Evolutionary conservation across 2,329 filamentous ascomycete genomes (phyloP).

Genomic region (Calonectria fujianensis): DNA sequence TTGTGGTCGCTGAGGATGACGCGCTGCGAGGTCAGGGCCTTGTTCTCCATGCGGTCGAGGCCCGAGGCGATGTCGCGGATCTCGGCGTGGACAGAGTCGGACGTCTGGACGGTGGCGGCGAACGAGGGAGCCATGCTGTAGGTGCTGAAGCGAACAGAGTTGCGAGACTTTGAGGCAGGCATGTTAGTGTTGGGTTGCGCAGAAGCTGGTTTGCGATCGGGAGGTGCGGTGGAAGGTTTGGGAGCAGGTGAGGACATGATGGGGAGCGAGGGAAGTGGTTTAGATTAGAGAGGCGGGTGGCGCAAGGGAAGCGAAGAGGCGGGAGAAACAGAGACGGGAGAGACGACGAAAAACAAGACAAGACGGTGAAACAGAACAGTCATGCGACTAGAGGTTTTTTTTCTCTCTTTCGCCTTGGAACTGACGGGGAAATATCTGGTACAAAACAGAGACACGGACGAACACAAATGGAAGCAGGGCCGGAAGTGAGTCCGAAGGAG

Average conservation of each 20-base stretch:
- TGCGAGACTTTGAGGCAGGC: conserved; percentile 65
- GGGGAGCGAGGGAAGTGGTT: conserved; percentile 38
- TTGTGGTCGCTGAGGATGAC: conserved; percentile 84
- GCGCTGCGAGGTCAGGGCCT: conserved; percentile 87
- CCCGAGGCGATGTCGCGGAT: conserved; percentile 84
- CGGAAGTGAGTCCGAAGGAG: conserved; percentile 17
- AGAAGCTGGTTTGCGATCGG: conserved; percentile 37
- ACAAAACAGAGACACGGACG: conserved; percentile 19
- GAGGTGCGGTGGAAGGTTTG: conserved; percentile 35
- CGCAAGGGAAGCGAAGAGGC: conserved; percentile 31
- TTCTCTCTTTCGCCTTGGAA: not conserved
- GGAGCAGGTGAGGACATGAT: conserved; percentile 43
- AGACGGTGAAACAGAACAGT: conserved; percentile 19
- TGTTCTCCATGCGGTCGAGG: conserved; percentile 92
- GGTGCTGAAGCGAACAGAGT: conserved; percentile 75
- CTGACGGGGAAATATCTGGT: conserved; percentile 1
- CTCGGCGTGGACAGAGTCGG: conserved; percentile 74
- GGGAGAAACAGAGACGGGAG: conserved; percentile 29
- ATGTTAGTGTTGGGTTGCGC: conserved; percentile 48
- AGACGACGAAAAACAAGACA: conserved; percentile 9
- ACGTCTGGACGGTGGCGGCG: conserved; percentile 72
- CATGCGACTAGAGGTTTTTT: not conserved
- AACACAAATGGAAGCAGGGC: conserved; percentile 29
- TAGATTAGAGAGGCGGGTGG: conserved; percentile 35
- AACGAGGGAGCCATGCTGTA: conserved; percentile 78